A percentile compares a stretch with the other conserved stretches of the same genome.
These are phyloP conservation scores for Lodderomyces elongisporus DNA, from an alignment of 1,139 yeast species.

Conservation along the genomic window DNA sequence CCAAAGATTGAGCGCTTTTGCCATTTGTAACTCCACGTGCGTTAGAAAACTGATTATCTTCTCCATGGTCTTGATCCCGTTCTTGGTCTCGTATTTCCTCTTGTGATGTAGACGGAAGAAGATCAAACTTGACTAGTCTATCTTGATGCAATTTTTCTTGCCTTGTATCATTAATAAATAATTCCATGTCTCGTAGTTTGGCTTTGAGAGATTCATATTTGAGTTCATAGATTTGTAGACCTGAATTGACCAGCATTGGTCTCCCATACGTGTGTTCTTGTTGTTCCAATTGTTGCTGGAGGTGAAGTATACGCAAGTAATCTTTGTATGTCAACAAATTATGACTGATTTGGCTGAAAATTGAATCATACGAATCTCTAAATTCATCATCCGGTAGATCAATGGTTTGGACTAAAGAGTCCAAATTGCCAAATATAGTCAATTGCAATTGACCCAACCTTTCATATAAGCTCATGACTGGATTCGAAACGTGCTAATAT, in stretches of 20 bases:
- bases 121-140: conserved; percentile 20
- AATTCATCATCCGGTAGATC: conserved; percentile 5
- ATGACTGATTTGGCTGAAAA: conserved; percentile 6
- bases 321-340: conserved; percentile 17
- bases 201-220: conserved; percentile 20
- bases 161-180: conserved; percentile 21
- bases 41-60: no score
- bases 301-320: conserved; percentile 17
- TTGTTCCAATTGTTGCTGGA: conserved; percentile 4
- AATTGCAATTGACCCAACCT: conserved; percentile 16
- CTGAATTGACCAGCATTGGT: conserved; percentile 9
- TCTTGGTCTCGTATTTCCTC: no score
- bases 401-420: conserved; percentile 6
- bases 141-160: conserved; percentile 25
- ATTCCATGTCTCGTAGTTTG: conserved; percentile 23
- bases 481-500: no score
- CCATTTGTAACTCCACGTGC: background rate
- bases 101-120: conserved; percentile 1
- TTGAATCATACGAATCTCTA: conserved; percentile 1
- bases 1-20: background rate
- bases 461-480: conserved; percentile 4
- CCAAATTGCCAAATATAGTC: conserved; percentile 11
- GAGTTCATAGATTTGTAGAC: conserved; percentile 17
- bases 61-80: no score
- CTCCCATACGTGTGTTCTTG: conserved; percentile 1